phyloP scores from a whole-genome alignment of 2,329 filamentous ascomycete species.

The Penicillium nordicum region DNA sequence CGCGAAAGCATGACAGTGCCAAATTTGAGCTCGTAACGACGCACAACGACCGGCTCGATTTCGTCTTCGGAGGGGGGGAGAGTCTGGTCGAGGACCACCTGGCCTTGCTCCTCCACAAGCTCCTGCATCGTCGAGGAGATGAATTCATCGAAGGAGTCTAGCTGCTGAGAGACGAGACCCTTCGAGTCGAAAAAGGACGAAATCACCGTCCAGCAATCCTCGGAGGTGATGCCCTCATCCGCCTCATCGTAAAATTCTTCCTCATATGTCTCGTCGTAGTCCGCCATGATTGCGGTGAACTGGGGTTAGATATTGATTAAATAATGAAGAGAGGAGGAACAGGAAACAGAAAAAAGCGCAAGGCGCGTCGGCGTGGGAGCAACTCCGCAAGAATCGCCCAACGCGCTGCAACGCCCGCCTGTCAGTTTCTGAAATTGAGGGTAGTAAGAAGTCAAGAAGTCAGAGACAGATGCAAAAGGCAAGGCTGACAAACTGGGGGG shows the following conservation, averaged over 20 bases:
- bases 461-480: constrained; percentile 13
- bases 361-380: constrained; percentile 22
- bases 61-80: constrained; percentile 73
- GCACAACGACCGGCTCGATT: constrained; percentile 71
- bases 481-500: constrained; percentile 26
- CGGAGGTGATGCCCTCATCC: constrained; percentile 77
- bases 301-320: constrained; percentile 9
- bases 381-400: constrained; percentile 21
- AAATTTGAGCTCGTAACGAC: constrained; percentile 93
- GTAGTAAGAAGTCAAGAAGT: constrained; percentile 5
- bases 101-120: constrained; percentile 85
- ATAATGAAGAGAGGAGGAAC: neutral
- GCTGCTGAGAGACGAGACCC: constrained; percentile 92
- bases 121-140: constrained; percentile 91
- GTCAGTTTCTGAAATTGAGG: constrained; percentile 16
- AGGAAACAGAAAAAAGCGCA: constrained; percentile 12
- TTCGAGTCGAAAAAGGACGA: constrained; percentile 95
- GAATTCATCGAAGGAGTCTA: constrained; percentile 98
- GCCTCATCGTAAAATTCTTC: constrained; percentile 65
- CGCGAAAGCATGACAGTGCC: constrained; percentile 84
- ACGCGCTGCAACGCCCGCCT: constrained; percentile 22
- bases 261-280: constrained; percentile 64
- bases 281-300: constrained; percentile 46
- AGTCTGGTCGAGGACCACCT: constrained; percentile 89
- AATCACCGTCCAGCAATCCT: constrained; percentile 98